Evolutionary conservation across 78 protist genomes (phyloP).

Genomic region (Protostelium mycophagum): DNA sequence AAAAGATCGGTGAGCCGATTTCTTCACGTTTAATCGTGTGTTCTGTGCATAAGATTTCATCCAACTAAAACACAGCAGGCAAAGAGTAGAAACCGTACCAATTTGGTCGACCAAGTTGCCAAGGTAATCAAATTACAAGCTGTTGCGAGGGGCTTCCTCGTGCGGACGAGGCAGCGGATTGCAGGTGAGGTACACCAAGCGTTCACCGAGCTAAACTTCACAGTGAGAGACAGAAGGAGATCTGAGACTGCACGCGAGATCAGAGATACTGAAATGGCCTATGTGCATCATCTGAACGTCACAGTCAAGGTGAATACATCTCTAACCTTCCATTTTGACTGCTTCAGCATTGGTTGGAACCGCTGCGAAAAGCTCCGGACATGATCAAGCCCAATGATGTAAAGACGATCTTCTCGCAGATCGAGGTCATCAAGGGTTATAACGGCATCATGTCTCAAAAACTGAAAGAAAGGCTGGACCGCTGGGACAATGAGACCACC

Average conservation of each 20-base stretch:
- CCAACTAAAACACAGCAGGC: too few relatives aligned
- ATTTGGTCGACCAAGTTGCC: too few relatives aligned
- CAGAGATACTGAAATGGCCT: slow-evolving; percentile 22
- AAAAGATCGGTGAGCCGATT: too few relatives aligned
- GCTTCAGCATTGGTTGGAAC: not conserved
- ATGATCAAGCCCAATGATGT: slow-evolving; percentile 17
- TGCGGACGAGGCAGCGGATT: not conserved
- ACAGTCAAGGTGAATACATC: slow-evolving; percentile 6
- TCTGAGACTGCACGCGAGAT: slow-evolving; percentile 56
- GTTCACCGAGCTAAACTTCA: not conserved
- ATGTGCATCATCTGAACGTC: slow-evolving; percentile 17
- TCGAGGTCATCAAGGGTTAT: slow-evolving; percentile 33
- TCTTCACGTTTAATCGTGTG: too few relatives aligned
- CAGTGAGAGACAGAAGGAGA: slow-evolving; percentile 5
- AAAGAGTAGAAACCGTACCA: too few relatives aligned
- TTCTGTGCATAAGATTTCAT: too few relatives aligned
- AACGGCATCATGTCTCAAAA: slow-evolving; percentile 17
- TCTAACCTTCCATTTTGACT: not conserved
- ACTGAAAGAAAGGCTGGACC: slow-evolving; percentile 21
- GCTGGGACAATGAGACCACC: slow-evolving; percentile 21
- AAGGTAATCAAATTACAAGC: too few relatives aligned
- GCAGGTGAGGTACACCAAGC: not conserved
- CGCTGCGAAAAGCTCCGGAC: slow-evolving; percentile 10
- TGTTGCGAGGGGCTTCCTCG: slow-evolving; percentile 15
- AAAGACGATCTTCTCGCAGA: slow-evolving; percentile 30